A percentile compares a stretch with the other conserved stretches of the same genome.
These are phyloP conservation scores for Alternaria angustiovoidea DNA, from an alignment of 2,329 filamentous ascomycete genomes.

Conservation along the genomic window DNA sequence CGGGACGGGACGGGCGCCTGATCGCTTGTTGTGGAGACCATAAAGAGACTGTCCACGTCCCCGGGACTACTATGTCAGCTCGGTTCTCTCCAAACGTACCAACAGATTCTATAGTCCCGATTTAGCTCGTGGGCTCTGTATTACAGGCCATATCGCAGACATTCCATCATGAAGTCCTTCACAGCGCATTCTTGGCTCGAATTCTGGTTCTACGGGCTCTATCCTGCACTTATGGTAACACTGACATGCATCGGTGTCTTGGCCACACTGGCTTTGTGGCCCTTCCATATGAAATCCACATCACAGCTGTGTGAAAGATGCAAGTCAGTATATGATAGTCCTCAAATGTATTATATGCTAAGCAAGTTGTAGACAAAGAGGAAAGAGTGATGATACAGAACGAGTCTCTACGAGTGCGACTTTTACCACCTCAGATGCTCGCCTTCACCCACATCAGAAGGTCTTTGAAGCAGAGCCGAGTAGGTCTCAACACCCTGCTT, in stretches of 20 bases:
- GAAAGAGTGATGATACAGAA: not conserved
- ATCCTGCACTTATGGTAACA: not conserved
- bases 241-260: not conserved
- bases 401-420: not conserved
- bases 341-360: accelerated
- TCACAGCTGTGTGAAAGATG: not conserved
- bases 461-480: not conserved
- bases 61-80: not conserved
- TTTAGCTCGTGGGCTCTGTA: not conserved
- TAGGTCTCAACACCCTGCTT: not conserved
- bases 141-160: not conserved
- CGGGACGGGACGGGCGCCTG: not conserved
- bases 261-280: not conserved
- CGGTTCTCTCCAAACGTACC: not conserved
- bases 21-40: not conserved
- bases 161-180: not conserved
- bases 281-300: not conserved
- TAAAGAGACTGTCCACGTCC: not conserved
- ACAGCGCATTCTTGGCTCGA: conserved; percentile 1
- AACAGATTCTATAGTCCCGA: not conserved
- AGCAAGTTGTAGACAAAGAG: not conserved
- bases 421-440: not conserved
- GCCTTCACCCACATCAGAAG: not conserved
- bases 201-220: conserved; percentile 1
- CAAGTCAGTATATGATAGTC: not conserved